Base-by-base conservation (phyloP, 352 stramenopile species). In the Phytophthora sp. region DNA sequence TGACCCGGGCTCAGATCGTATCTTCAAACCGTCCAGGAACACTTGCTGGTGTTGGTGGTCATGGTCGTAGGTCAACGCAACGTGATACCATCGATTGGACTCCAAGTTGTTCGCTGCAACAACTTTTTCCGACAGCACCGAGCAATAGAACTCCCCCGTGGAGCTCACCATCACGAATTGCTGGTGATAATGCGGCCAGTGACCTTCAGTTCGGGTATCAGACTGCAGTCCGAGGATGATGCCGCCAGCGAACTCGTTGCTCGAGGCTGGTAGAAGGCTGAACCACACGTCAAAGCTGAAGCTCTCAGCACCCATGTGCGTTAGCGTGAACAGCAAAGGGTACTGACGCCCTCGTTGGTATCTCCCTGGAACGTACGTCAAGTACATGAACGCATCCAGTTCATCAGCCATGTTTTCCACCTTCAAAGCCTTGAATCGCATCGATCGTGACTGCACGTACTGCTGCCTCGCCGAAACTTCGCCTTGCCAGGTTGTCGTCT, bases 1-100 rank as follows among this genome's bases (percentile, higher is more conserved):
- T 4, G 2, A 5, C 1, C 55, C 60, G 12, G 15, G 15, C 11
- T 37, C 41, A 2, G 44, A 66, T 3, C 37, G 24, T 2, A 72
- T 13, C 6, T 64, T 54, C 0, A 48, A n/a, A 6, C 71, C 74
- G 37, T 80, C 37, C 1, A 80, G 21, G 6, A 65, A 77, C 30
- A 80, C 67, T 26, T 62, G 21, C 54, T 66, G 46, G 2, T 17
- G 6, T 39, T 78, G 54, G 3, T 46, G 12, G 18, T 49, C 15
- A 5, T 52, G 13, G 15, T 72, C 39, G 30, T 72, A 81, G 4
- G 66, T 65, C 13, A 79, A 41, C 6, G 49, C 74, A 39, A 80
- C 28, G 26, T 82, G 69, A 51, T 80, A 80, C 72, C 76, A 85
- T 3, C 46, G 54, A 24, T 54, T 46, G 1, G 44, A 26, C 24